These are phyloP conservation scores for Tephrocybe sp. DNA, from an alignment of 768 basidiomycete species.

Conservation along the genomic window DNA sequence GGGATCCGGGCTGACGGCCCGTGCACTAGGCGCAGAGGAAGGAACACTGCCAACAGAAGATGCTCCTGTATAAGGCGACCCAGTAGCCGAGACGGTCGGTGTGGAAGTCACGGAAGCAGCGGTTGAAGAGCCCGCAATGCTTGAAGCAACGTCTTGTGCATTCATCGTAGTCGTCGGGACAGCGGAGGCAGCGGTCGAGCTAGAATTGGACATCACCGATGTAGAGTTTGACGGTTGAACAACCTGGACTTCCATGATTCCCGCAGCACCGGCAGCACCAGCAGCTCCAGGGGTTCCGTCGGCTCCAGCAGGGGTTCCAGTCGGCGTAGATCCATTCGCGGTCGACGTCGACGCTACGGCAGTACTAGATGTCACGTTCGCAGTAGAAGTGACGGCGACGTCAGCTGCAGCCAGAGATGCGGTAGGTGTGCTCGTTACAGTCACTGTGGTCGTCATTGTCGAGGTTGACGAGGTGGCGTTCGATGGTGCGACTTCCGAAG, in stretches of 20 bases:
- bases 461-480: slow-evolving; percentile 19
- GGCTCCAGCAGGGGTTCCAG: slow-evolving; percentile 11
- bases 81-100: background rate
- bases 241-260: slow-evolving; percentile 19
- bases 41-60: slow-evolving; percentile 1
- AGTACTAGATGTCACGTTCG: background rate
- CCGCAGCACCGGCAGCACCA: slow-evolving; percentile 6
- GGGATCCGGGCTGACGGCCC: slow-evolving; percentile 31
- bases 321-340: slow-evolving; percentile 11
- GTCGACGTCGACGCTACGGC: slow-evolving; percentile 6
- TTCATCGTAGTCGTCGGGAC: slow-evolving; percentile 20
- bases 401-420: slow-evolving; percentile 18
- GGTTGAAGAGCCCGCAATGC: slow-evolving; percentile 26
- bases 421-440: slow-evolving; percentile 21
- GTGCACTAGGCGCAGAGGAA: slow-evolving; percentile 18
- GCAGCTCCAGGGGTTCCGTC: slow-evolving; percentile 10
- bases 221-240: slow-evolving; percentile 9
- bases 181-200: slow-evolving; percentile 6
- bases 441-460: slow-evolving; percentile 25
- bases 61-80: background rate
- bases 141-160: slow-evolving; percentile 31
- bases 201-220: background rate
- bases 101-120: slow-evolving; percentile 14
- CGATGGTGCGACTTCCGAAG: background rate
- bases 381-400: slow-evolving; percentile 5